Base-by-base conservation (phyloP, 2,329 filamentous ascomycete genomes). In the Cercospora brassicicola region DNA sequence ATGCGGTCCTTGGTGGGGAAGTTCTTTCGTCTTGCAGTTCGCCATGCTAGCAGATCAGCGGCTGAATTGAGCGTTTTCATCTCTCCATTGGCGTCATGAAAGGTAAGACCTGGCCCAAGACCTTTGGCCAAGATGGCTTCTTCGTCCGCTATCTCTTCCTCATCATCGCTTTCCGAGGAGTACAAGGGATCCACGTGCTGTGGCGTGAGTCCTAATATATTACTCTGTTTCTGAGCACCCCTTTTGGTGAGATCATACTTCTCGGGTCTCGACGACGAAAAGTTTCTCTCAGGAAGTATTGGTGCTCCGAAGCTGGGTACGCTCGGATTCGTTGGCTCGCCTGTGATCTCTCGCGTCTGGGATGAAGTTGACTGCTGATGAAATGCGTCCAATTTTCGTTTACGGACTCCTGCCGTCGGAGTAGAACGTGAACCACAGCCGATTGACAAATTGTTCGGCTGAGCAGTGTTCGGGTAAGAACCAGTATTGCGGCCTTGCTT, bases 1-100 rank as follows among this genome's bases (percentile, higher is more conserved):
- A 89, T 82, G 65, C 91, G 89, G 67, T 88, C 87, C 77, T 88
- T 87, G 2, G 94, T 97, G 1, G 94, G 94, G 77, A 88, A 98
- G 62, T 90, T 89, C 72, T 88, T 90, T 76, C 86, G 90, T 67
- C 94, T 88, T 78, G 97, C 93, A 60, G 88, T 88, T 70, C 96
- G 88, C 88, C 93, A 98, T 6, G 88, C 87, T 26, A 88, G 86
- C 65, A 97, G 85, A 76, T 97, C 93, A 67, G 87, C 87, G 15
- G 84, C 78, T 6, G 83, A 84, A 64, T 83, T 82, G 26, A 90
- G 77, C 0, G 81, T 84, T 3, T 85, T 77, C 55, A 85, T 82
- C 73, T 83, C 78, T n/a, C 86, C 86, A 71, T 84, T 82, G 73
- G 88, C 87, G 65, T 86, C 85, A 23, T 59, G 42, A 70, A 90